Base-by-base conservation (phyloP, 345 rosid species). In the Syzygium aqueum region DNA sequence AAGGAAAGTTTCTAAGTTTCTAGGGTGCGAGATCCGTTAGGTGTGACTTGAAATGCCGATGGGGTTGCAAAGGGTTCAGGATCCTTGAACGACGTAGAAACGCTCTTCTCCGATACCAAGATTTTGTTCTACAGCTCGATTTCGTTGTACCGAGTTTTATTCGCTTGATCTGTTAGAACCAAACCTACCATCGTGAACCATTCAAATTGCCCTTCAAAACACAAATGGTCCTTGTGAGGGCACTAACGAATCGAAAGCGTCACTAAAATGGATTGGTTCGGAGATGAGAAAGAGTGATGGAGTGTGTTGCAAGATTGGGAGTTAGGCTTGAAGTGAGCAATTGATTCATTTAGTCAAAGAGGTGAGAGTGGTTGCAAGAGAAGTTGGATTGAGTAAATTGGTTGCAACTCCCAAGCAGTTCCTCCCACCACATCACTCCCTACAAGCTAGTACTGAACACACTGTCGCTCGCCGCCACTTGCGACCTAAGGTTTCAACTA, bases 371-470 rank as follows among this genome's bases (percentile, higher is more conserved):
- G 80, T 67, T 67, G 80, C 80, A 9, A 33, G 80, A 33, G 46
- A 14, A 50, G 85, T 82, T 82, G 53, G 85, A 54, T 84, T 28
- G 85, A 84, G 63, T 84, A 84, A 85, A 86, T 90, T 90, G 88
- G 90, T 89, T 91, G 77, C 91, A 90, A 85, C 93, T 85, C 87
- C 86, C 85, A 84, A 82, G 85, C 90, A 88, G 87, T 85, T 87
- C 90, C 57, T 87, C 90, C 90, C 65, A 90, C 86, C 90, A 91
- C 25, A 67, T 17, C 80, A 67, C 80, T 86, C 90, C 53, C 90
- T 78, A 51, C 85, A n/a, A 51, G 85, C 51, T 53, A 53, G 50
- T 59, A 84, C 86, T 53, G 61, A 84, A 84, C 63, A 23, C 86
- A 82, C 53, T 7, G 14, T 12, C 61, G 8, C 49, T 84, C 53